These are phyloP conservation scores for Nepenthes alata DNA, from an alignment of 179 eudicot genomes.

Conservation along the genomic window DNA sequence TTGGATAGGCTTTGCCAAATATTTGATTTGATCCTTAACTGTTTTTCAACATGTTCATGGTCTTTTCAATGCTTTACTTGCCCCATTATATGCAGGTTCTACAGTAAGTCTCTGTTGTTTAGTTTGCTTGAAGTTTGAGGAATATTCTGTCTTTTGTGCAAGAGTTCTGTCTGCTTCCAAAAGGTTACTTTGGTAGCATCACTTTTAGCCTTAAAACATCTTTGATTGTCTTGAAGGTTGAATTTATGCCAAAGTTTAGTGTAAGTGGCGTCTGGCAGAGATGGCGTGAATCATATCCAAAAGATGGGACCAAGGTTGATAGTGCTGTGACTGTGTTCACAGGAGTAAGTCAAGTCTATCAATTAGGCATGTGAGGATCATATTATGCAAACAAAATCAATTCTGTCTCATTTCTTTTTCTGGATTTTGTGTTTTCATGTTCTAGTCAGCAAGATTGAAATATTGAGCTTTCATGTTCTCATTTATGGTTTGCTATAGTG, in stretches of 20 bases:
- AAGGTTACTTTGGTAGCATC: neutral
- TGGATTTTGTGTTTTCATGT: no score
- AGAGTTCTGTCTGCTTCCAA: neutral
- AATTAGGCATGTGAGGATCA: neutral
- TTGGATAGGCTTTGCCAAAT: neutral
- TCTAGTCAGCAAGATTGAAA: no score
- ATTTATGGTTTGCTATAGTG: no score
- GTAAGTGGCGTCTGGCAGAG: conserved; percentile 99
- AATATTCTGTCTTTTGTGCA: neutral
- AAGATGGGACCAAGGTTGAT: conserved; percentile 45
- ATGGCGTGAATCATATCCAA: conserved; percentile 92
- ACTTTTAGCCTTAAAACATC: conserved; percentile 7
- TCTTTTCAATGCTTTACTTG: conserved; percentile 82
- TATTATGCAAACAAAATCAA: neutral
- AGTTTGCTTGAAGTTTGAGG: conserved; percentile 1
- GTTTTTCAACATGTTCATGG: conserved; percentile 78
- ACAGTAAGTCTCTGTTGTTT: conserved; percentile 32
- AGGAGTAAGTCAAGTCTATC: conserved; percentile 48
- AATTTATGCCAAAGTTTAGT: conserved; percentile 93
- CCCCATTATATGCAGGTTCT: conserved; percentile 95
- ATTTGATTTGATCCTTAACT: conserved; percentile 38
- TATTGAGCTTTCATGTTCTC: no score
- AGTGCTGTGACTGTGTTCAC: conserved; percentile 82
- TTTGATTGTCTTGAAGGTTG: conserved; percentile 47
- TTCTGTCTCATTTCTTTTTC: no score